phyloP scores from a whole-genome alignment of 495 filamentous ascomycete species.

The Penicillium ochrochloron region DNA sequence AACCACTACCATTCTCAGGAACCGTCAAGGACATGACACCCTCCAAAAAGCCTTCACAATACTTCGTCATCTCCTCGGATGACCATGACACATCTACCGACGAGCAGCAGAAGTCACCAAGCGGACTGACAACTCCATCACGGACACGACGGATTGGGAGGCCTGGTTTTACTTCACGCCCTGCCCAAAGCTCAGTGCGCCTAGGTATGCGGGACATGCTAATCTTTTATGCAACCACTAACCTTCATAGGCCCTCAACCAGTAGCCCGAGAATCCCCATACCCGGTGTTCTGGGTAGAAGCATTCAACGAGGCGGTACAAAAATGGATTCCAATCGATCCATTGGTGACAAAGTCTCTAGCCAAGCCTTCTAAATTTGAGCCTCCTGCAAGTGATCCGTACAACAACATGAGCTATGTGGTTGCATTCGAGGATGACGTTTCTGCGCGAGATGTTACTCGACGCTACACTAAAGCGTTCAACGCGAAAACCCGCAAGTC shows the following conservation, averaged over 20 bases:
- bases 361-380: slow-evolving; percentile 78
- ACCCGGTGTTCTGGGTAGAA: slow-evolving; percentile 93
- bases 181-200: slow-evolving; percentile 18
- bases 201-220: slow-evolving; percentile 11
- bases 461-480: slow-evolving; percentile 78
- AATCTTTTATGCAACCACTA: slow-evolving; percentile 7
- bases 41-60: slow-evolving; percentile 41
- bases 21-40: slow-evolving; percentile 55
- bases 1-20: slow-evolving; percentile 74
- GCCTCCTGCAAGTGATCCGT: slow-evolving; percentile 72
- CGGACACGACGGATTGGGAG: slow-evolving; percentile 47
- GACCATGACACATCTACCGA: slow-evolving; percentile 40
- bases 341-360: slow-evolving; percentile 76
- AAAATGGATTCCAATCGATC: slow-evolving; percentile 90
- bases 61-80: slow-evolving; percentile 46
- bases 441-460: slow-evolving; percentile 77
- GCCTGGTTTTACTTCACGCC: slow-evolving; percentile 42
- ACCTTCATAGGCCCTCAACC: slow-evolving; percentile 27
- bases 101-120: slow-evolving; percentile 20
- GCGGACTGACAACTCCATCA: slow-evolving; percentile 23
- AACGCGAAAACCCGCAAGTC: slow-evolving; percentile 83
- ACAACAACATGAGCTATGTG: slow-evolving; percentile 80
- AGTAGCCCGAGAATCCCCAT: slow-evolving; percentile 54
- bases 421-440: slow-evolving; percentile 83
- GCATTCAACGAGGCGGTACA: slow-evolving; percentile 80